Evolutionary conservation across 257 asterid genomes (phyloP).

Genomic region (Fraxinus cuspidata): DNA sequence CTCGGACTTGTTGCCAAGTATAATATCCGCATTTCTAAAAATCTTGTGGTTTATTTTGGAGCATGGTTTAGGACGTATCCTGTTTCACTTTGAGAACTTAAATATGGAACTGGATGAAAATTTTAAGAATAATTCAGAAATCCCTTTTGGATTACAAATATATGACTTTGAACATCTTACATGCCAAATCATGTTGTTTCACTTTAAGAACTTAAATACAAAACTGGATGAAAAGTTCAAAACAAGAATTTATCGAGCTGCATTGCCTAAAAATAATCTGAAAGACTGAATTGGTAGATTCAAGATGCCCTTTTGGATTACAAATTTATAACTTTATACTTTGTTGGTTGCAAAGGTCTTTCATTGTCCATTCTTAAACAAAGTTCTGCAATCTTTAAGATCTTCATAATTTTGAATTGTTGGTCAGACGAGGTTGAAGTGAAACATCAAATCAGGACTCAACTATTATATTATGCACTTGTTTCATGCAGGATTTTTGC

Average conservation of each 20-base stretch:
- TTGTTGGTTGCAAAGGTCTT: not conserved
- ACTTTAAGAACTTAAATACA: not conserved
- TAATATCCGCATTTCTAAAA: not conserved
- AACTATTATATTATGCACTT: constrained; percentile 12
- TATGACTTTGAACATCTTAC: too few species aligned
- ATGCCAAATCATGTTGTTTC: not conserved
- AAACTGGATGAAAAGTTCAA: not conserved
- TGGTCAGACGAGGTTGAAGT: not conserved
- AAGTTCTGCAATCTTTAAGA: not conserved
- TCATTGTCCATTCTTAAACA: not conserved
- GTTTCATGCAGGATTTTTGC: constrained; percentile 77
- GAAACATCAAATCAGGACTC: not conserved
- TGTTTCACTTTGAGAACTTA: too few species aligned
- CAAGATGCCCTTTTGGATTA: not conserved
- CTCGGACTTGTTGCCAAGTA: constrained; percentile 5
- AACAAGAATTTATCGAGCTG: too few species aligned
- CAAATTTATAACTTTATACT: not conserved
- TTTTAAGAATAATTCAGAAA: too few species aligned
- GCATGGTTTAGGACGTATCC: not conserved
- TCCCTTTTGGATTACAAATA: too few species aligned
- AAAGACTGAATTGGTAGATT: not conserved
- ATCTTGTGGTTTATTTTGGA: not conserved
- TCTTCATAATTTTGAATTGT: not conserved
- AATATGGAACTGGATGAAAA: too few species aligned
- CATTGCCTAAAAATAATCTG: not conserved